phyloP scores from a whole-genome alignment of 2,329 filamentous ascomycete genomes.

The Corynespora cassiicola region DNA sequence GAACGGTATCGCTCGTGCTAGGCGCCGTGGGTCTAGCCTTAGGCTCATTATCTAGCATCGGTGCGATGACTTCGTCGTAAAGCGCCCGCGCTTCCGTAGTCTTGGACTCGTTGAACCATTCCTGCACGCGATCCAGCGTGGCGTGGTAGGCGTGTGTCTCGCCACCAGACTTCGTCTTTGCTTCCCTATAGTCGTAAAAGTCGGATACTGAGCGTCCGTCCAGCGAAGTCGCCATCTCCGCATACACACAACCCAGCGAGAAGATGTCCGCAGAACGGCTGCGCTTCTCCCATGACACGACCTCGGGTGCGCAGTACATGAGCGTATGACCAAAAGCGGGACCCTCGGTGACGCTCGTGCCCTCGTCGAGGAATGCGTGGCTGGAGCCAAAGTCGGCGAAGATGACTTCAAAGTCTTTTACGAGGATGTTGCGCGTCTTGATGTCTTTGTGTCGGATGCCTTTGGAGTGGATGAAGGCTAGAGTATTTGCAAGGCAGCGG shows the following conservation, averaged over 20 bases:
- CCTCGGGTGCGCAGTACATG: conserved; percentile 24
- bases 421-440: conserved; percentile 24
- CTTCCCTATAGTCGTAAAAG: conserved; percentile 9
- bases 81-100: not conserved
- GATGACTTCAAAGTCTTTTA: conserved; percentile 19
- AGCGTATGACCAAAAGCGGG: conserved; percentile 18
- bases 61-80: conserved; percentile 4
- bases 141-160: conserved; percentile 17
- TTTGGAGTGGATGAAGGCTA: conserved; percentile 22
- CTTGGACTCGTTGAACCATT: conserved; percentile 11
- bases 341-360: conserved; percentile 17
- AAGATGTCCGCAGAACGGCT: conserved; percentile 20
- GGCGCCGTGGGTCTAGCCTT: conserved; percentile 1
- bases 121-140: conserved; percentile 9
- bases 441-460: conserved; percentile 27
- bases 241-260: conserved; percentile 24
- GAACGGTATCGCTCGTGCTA: conserved; percentile 1
- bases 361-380: conserved; percentile 18
- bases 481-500: conserved; percentile 17
- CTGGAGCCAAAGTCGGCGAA: conserved; percentile 26
- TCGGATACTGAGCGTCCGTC: conserved; percentile 12
- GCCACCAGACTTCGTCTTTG: not conserved
- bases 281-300: conserved; percentile 12
- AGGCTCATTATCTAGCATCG: conserved; percentile 6
- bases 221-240: conserved; percentile 17